Evolutionary conservation across 495 filamentous ascomycete species (phyloP).

Genomic region (Aspergillus avenaceus): DNA sequence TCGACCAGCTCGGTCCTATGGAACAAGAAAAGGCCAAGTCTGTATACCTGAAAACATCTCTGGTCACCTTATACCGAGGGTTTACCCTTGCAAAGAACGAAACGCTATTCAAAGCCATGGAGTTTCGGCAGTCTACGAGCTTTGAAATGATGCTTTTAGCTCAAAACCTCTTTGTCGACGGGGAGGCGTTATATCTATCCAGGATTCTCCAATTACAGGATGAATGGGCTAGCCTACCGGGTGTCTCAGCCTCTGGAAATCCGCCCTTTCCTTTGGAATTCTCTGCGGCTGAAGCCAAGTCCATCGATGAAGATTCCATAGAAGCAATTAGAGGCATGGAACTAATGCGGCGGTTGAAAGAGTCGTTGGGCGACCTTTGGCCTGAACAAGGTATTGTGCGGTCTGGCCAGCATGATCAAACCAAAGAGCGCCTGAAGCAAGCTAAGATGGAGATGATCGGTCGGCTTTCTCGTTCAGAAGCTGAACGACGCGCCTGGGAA

Average conservation of each 20-base stretch:
- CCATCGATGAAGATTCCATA: slow-evolving; percentile 20
- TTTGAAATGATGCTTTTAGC: slow-evolving; percentile 18
- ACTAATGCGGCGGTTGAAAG: slow-evolving; percentile 17
- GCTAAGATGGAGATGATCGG: slow-evolving; percentile 8
- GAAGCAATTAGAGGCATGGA: slow-evolving; percentile 22
- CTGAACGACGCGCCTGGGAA: slow-evolving; percentile 9
- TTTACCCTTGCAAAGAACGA: slow-evolving; percentile 10
- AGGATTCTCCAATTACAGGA: slow-evolving; percentile 16
- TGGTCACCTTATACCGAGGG: slow-evolving; percentile 14
- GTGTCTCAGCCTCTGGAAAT: slow-evolving; percentile 20
- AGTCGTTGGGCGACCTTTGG: slow-evolving; percentile 17
- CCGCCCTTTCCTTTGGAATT: slow-evolving; percentile 19
- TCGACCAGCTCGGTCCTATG: slow-evolving; percentile 13
- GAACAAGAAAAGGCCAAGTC: slow-evolving; percentile 16
- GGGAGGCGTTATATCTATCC: slow-evolving; percentile 22
- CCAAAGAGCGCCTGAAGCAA: slow-evolving; percentile 5
- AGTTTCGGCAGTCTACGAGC: slow-evolving; percentile 17
- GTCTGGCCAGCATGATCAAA: slow-evolving; percentile 10
- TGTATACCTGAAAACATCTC: slow-evolving; percentile 20
- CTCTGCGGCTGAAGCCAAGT: slow-evolving; percentile 13
- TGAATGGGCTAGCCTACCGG: slow-evolving; percentile 21
- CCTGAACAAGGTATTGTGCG: slow-evolving; percentile 17
- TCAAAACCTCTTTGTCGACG: slow-evolving; percentile 22
- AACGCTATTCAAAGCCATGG: slow-evolving; percentile 19
- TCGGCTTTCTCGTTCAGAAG: slow-evolving; percentile 5